Evolutionary conservation across 306 rosid genomes (phyloP).

Genomic region (Prinsepia uniflora): DNA sequence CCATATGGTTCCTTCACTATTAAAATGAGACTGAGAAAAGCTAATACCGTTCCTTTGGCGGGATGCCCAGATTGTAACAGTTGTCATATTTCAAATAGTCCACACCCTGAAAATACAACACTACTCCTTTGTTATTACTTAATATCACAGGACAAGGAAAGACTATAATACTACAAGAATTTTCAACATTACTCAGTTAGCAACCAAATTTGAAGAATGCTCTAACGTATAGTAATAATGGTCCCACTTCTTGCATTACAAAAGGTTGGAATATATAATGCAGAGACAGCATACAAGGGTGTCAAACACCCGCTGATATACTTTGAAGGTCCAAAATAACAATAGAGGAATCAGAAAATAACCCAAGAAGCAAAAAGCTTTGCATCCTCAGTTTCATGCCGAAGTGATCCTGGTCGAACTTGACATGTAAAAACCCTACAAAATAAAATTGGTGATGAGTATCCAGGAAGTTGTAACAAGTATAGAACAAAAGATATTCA

Average conservation of each 20-base stretch:
- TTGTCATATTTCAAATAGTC: constrained; percentile 98
- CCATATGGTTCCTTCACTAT: constrained; percentile 15
- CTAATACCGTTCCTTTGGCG: constrained; percentile 64
- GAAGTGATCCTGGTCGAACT: constrained; percentile 93
- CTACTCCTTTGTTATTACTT: neutral
- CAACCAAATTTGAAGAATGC: neutral
- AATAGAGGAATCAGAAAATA: constrained; percentile 34
- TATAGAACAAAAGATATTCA: constrained; percentile 18
- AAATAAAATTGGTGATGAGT: constrained; percentile 28
- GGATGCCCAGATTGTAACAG: constrained; percentile 80
- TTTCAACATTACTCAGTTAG: neutral
- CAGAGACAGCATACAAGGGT: neutral
- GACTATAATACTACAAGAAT: neutral
- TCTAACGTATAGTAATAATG: neutral
- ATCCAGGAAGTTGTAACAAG: constrained; percentile 17
- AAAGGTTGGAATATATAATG: constrained; percentile 3
- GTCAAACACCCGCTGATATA: constrained; percentile 7
- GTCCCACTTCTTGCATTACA: neutral
- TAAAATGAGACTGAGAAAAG: constrained; percentile 28
- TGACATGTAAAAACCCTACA: constrained; percentile 78
- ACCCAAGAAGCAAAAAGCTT: constrained; percentile 90
- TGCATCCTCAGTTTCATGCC: constrained; percentile 78
- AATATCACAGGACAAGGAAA: neutral
- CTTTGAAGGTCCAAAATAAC: neutral
- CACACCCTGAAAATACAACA: constrained; percentile 48